Base-by-base conservation (phyloP, 176 grass and related monocot species). In the Alloteropsis semialata region DNA sequence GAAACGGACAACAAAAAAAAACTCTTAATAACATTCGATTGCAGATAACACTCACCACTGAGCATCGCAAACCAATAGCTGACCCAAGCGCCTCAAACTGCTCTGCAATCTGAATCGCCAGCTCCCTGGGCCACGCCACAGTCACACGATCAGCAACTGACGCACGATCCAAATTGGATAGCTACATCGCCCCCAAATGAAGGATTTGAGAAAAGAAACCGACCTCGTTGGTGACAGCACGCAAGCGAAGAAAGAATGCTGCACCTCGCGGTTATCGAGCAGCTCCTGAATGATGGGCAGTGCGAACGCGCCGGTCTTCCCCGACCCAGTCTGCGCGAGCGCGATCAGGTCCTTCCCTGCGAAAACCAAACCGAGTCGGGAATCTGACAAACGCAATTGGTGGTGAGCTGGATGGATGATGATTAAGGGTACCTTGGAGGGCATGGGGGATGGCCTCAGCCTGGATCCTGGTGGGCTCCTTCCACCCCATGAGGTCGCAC, bases 291-390 rank as follows among this genome's bases (percentile, higher is more conserved):
- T 80, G 82, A 98, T 95, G 0, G 92, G 95, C 53, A 98, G 81
- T 2, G 84, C 90, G 42, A 98, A 98, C 1, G 95, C 95, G 44
- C 74, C 90, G 45, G 95, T 98, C 88, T 98, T 95, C n/a, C 95
- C 92, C 1, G 95, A 98, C 22, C 95, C 95, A 12, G 88, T 98
- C 77, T 95, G 92, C 42, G 90, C 95, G 59, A 98, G 43, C 33
- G 90, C 90, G 43, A 98, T 95, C 45, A 98, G 54, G 74, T 95
- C 92, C 76, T 73, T 89, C 60, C 92, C 95, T 94, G 68, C 38
- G 21, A 57, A 16, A 48, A 48, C 12, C 12, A 48, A 16, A 48
- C 14, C 3, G 45, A 48, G 16, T 48, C 16, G 43, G 14, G 43
- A n/a, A n/a, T 14, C 43, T 13, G 43, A n/a, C 43, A 45, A 45